Conservation (phyloP, 2,329 filamentous ascomycete species). For the Thelonectria discophora region DNA sequence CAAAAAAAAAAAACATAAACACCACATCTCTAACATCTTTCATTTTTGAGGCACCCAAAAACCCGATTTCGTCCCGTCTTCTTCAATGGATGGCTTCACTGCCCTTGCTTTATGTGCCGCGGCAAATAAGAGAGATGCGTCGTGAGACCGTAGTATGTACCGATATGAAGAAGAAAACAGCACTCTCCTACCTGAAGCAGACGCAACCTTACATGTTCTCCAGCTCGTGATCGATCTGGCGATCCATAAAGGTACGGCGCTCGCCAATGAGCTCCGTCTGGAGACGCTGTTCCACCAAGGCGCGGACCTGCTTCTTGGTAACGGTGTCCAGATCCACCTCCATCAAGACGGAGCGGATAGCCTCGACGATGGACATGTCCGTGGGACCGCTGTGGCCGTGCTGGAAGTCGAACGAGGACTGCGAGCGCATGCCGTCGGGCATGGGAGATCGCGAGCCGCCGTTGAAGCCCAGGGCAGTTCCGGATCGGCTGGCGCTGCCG, state of each 20-base stretch:
- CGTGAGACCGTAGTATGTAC: constrained; percentile 28
- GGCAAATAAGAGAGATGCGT: background rate
- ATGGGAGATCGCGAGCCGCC: constrained; percentile 59
- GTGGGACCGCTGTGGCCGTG: constrained; percentile 72
- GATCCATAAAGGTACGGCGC: constrained; percentile 87
- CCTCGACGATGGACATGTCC: constrained; percentile 82
- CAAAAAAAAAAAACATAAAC: background rate
- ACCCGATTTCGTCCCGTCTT: constrained; percentile 14
- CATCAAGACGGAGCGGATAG: constrained; percentile 80
- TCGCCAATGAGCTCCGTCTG: constrained; percentile 90
- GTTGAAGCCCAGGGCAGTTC: constrained; percentile 57
- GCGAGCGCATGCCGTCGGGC: constrained; percentile 58
- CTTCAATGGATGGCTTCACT: background rate
- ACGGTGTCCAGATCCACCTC: constrained; percentile 97
- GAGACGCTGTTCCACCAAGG: constrained; percentile 89
- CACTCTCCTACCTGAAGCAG: constrained; percentile 5
- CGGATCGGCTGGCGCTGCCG: constrained; percentile 48
- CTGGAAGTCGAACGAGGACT: constrained; percentile 68
- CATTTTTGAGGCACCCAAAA: constrained; percentile 34
- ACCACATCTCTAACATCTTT: constrained; percentile 29
- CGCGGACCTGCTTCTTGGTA: constrained; percentile 96
- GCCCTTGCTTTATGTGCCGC: background rate
- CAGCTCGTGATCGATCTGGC: constrained; percentile 91
- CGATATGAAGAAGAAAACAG: constrained; percentile 29
- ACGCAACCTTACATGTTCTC: constrained; percentile 78